Evolutionary conservation across 2,329 filamentous ascomycete species (phyloP).

Genomic region (Aspergillus sp.): DNA sequence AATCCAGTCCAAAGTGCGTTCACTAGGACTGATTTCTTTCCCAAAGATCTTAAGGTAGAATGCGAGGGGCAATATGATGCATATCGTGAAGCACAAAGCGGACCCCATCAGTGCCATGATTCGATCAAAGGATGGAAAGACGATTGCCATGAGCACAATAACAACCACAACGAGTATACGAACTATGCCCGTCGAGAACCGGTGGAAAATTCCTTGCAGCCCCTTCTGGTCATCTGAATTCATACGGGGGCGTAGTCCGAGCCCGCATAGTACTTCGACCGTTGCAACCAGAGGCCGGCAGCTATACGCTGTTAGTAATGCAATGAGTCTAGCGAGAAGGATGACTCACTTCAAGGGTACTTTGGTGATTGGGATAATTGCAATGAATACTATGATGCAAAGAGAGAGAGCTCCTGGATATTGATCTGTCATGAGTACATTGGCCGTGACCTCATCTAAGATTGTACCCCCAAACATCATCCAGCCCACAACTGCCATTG

Average conservation of each 20-base stretch:
- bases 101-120: conserved; percentile 90
- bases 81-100: conserved; percentile 87
- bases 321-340: neutral
- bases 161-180: conserved; percentile 61
- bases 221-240: conserved; percentile 17
- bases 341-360: conserved; percentile 68
- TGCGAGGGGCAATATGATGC: conserved; percentile 77
- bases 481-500: conserved; percentile 74
- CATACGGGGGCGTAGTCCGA: conserved; percentile 49
- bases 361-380: conserved; percentile 91
- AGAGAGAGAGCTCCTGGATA: conserved; percentile 71
- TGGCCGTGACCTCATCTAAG: conserved; percentile 81
- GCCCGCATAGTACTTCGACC: conserved; percentile 69
- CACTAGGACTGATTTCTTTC: conserved; percentile 56
- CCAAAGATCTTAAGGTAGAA: conserved; percentile 91
- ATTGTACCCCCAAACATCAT: conserved; percentile 95
- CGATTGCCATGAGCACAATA: conserved; percentile 67
- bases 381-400: conserved; percentile 76
- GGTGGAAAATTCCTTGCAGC: conserved; percentile 47
- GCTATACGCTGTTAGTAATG: conserved; percentile 30
- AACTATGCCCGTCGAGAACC: conserved; percentile 52
- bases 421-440: conserved; percentile 66
- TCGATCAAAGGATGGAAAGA: conserved; percentile 73
- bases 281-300: conserved; percentile 82
- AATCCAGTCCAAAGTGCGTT: conserved; percentile 61